Base-by-base conservation (phyloP, 176 grass and related monocot species). In the Rhipidocladum racemiflorum region DNA sequence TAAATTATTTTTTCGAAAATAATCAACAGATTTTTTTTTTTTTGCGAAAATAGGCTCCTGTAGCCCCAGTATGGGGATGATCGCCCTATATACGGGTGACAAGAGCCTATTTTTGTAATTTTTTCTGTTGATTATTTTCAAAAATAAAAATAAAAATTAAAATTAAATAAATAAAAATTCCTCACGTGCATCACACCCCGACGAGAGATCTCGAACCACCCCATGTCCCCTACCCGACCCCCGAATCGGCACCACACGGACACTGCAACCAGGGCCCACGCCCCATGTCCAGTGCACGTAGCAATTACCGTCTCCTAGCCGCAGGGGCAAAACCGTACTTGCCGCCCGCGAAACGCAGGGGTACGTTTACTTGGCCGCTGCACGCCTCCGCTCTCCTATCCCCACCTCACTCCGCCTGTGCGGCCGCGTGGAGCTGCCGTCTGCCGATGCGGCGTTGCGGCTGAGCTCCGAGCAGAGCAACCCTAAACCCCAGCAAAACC, bases 301-400 rank as follows among this genome's bases (percentile, higher is more conserved):
- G 21, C 81, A 74, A 40, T 53, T 12, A 13, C 34, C 38, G 1
- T 6, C 1, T 2, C 29, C 9, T 38, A 40, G 35, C 23, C 18
- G 25, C 65, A 65, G 83, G 88, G 88, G 83, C 79, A 90, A 77
- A 90, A 78, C 21, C 74, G 88, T 90, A 72, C 66, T 90, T 90
- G 6, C 46, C 24, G 64, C 53, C 50, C 16, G 20, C 50, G 42
- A 30, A 78, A 43, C 21, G 21, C 74, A 23, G 16, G 48, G 64
- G 57, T 86, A 83, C 78, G 88, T 57, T 73, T 60, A 75, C 83
- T 42, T 57, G 72, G 54, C 65, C 72, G 70, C 87, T 21, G 35
- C 40, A 24, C 72, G 71, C 61, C 23, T 18, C 43, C 49, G 39
- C 8, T 32, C 70, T 64, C 83, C 72, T 60, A 86, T 67, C 72